Conservation (phyloP, 2,329 filamentous ascomycete genomes). For the Ceratocystis eucalypticola region DNA sequence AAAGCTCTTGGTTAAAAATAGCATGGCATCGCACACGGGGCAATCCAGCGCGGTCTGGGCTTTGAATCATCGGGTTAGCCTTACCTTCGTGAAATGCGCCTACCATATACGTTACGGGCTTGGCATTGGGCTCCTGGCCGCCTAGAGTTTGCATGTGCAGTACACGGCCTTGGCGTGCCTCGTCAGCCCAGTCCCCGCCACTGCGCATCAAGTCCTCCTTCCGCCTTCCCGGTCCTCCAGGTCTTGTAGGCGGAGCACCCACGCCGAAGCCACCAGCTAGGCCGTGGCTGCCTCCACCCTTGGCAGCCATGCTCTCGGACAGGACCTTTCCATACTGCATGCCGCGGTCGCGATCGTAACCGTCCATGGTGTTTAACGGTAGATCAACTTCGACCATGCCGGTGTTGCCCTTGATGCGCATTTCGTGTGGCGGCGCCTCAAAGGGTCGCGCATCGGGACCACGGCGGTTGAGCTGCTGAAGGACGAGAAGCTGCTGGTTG, state of each 20-base stretch:
- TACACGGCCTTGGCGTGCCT: slow-evolving; percentile 55
- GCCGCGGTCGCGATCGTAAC: slow-evolving; percentile 77
- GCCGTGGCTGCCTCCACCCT: slow-evolving; percentile 53
- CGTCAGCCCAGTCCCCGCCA: slow-evolving; percentile 49
- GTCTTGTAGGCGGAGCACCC: slow-evolving; percentile 33
- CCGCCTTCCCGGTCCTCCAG: slow-evolving; percentile 24
- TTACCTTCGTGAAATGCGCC: slow-evolving; percentile 75
- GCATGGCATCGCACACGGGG: background rate
- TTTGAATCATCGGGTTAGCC: slow-evolving; percentile 22
- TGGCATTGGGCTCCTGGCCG: slow-evolving; percentile 58
- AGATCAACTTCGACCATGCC: slow-evolving; percentile 88
- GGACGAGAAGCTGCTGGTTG: slow-evolving; percentile 57
- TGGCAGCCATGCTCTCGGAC: slow-evolving; percentile 42
- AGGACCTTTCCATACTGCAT: slow-evolving; percentile 71
- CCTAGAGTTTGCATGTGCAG: slow-evolving; percentile 72
- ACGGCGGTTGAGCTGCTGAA: slow-evolving; percentile 77
- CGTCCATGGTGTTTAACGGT: slow-evolving; percentile 55
- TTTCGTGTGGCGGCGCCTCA: slow-evolving; percentile 53
- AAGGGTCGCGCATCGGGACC: slow-evolving; percentile 38
- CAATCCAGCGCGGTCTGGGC: no score
- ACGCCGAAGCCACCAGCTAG: slow-evolving; percentile 61
- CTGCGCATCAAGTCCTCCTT: slow-evolving; percentile 29
- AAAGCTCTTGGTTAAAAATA: background rate
- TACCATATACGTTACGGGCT: slow-evolving; percentile 74
- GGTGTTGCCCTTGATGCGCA: slow-evolving; percentile 69